A percentile compares a stretch with the other conserved stretches of the same genome.
Conservation (phyloP, 805 yeast species). For the Yamadazyma laniorum region DNA sequence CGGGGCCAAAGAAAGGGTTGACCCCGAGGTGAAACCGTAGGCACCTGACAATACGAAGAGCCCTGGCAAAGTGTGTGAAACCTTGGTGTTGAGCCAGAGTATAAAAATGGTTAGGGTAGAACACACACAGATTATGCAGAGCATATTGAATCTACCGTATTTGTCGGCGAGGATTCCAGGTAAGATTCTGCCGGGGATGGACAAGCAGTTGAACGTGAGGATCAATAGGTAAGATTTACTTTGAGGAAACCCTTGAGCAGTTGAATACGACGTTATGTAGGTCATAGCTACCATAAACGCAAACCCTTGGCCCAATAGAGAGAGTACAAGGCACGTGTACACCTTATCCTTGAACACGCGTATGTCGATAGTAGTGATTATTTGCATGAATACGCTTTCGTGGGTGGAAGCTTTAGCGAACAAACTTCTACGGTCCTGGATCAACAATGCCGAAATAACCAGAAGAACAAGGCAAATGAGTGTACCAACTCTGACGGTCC, state of each 20-base stretch:
- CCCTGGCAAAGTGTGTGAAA: conserved; percentile 23
- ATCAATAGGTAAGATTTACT: conserved; percentile 20
- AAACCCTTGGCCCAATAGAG: conserved; percentile 29
- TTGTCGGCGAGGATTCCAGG: conserved; percentile 26
- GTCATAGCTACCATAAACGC: conserved; percentile 26
- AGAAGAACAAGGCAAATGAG: conserved; percentile 21
- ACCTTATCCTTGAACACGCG: conserved; percentile 23
- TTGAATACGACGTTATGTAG: conserved; percentile 24
- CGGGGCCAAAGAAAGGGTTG: conserved; percentile 23
- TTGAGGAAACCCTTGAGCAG: conserved; percentile 21
- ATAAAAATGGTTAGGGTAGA: conserved; percentile 20
- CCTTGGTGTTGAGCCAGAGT: conserved; percentile 24
- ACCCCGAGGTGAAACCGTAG: conserved; percentile 31
- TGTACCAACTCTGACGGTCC: conserved; percentile 28
- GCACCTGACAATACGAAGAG: conserved; percentile 23
- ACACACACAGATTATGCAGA: conserved; percentile 17
- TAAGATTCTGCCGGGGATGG: conserved; percentile 27
- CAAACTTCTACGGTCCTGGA: conserved; percentile 20
- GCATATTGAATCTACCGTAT: conserved; percentile 24
- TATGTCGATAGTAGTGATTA: conserved; percentile 23
- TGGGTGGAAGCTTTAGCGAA: conserved; percentile 9
- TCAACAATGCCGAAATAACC: conserved; percentile 16
- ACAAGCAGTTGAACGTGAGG: conserved; percentile 23
- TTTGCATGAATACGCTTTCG: conserved; percentile 12
- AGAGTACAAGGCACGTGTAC: conserved; percentile 22